Conservation (phyloP, 305 asterid genomes). For the Fraxinus dipetala region DNA sequence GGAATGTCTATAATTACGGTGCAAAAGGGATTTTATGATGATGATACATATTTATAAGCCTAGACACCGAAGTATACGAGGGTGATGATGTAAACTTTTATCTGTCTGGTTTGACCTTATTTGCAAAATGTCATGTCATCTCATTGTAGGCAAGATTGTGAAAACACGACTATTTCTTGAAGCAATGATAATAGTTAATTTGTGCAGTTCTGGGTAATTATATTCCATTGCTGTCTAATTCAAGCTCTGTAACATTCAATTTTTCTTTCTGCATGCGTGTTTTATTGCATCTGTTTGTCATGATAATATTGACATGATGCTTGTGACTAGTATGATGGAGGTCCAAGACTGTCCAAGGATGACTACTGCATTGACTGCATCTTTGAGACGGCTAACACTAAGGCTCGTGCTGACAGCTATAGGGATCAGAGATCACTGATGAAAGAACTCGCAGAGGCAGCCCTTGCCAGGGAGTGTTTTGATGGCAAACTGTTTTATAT, state of each 20-base stretch:
- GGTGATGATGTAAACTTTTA: background rate
- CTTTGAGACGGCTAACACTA: conserved; percentile 61
- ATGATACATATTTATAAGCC: background rate
- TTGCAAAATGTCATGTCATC: background rate
- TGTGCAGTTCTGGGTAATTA: background rate
- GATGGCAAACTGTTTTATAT: conserved; percentile 64
- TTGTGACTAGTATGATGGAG: conserved; percentile 75
- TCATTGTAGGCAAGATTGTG: background rate
- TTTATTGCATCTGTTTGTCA: background rate
- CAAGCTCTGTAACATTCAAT: background rate
- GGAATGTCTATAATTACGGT: background rate
- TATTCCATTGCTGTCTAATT: conserved; percentile 1
- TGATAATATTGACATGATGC: conserved; percentile 26
- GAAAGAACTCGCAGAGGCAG: conserved; percentile 93
- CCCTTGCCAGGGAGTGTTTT: conserved; percentile 64
- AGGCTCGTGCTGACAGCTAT: conserved; percentile 66
- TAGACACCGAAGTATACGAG: background rate
- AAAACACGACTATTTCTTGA: background rate
- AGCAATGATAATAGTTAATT: background rate
- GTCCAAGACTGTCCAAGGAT: conserved; percentile 73
- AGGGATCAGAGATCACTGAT: conserved; percentile 70
- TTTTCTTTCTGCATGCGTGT: conserved; percentile 19
- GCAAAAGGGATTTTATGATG: background rate
- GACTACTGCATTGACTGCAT: conserved; percentile 80
- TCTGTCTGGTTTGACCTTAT: background rate